Evolutionary conservation across 169 alveolate genomes (phyloP), one percentile per base, ranked within the genome.

Genomic region (Plasmodium chabaudi): DNA sequence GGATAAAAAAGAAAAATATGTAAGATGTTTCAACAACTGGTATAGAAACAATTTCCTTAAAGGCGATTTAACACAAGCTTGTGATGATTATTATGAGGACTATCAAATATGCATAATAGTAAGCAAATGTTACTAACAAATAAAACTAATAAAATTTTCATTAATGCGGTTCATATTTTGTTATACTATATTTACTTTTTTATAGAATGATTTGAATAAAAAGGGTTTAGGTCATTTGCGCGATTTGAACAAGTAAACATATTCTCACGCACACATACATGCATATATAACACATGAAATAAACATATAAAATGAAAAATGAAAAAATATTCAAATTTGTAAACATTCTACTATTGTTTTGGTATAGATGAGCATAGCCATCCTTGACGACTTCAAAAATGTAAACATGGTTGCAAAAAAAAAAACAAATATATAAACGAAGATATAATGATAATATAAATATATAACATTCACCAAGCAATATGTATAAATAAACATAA

Each of bases 71-170:
- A 88, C 87, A 72, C 95, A 93, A 70, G 89, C 92, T 13, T 93
- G 96, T 55, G 86, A 88, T 23, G 72, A 59, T 19, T 72, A 91
- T 59, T 91, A 91, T 63, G 73, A 73, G 49, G 94, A 88, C 13
- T 93, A 93, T 57, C 93, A 92, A 86, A 88, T 93, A n/a, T 93
- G 96, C 65, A 56, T 93, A 10, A 55, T 88, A 84, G 96, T 93
- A 84, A 77, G 3, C 49, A 57, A 23, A 13, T 70, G 12, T 15
- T 42, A 70, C 6, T 27, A 21, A 6, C 25, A 59, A 63, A 47
- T 10, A 0, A 47, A 47, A 47, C 56, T 47, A 51, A 6, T 51
- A 0, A 15, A 44, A 27, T 46, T 6, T 19, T 3, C 51, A 73
- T 13, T 51, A 51, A 51, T 34, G 42, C 6, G 42, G 4, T 34